A percentile compares a stretch with the other conserved stretches of the same genome.
Conservation (phyloP, 306 rosid species). For the Ormosia semicastrata region DNA sequence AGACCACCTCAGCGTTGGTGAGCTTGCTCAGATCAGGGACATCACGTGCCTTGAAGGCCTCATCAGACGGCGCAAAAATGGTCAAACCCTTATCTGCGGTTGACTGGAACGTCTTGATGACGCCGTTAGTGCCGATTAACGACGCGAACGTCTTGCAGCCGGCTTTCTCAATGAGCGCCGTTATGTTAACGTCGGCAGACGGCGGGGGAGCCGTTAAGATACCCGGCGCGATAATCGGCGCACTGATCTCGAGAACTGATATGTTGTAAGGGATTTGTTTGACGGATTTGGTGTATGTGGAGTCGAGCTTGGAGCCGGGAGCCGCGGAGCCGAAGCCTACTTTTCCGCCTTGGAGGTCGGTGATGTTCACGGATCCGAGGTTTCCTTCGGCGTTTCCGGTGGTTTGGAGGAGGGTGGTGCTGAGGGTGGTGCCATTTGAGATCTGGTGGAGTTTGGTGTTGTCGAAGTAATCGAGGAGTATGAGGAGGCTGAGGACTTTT, state of each 20-base stretch:
- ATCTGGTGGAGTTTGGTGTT: constrained; percentile 70
- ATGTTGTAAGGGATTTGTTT: constrained; percentile 80
- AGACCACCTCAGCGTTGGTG: constrained; percentile 72
- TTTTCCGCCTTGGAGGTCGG: constrained; percentile 81
- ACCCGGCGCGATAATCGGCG: constrained; percentile 77
- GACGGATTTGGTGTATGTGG: constrained; percentile 73
- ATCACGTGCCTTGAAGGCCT: constrained; percentile 74
- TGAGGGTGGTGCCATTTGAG: constrained; percentile 69
- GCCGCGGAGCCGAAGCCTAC: constrained; percentile 89
- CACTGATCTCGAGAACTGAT: constrained; percentile 72
- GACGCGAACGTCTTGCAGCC: constrained; percentile 75
- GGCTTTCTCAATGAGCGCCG: constrained; percentile 73
- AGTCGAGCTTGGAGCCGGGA: constrained; percentile 86
- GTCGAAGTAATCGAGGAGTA: constrained; percentile 88
- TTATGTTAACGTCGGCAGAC: constrained; percentile 59
- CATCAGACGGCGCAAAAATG: constrained; percentile 81
- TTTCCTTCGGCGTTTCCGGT: constrained; percentile 78
- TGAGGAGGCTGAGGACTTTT: constrained; percentile 66
- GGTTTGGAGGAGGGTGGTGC: constrained; percentile 89
- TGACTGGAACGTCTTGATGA: constrained; percentile 62
- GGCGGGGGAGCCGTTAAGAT: constrained; percentile 84
- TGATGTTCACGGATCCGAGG: constrained; percentile 84
- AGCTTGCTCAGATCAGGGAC: constrained; percentile 85
- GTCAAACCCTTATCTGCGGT: constrained; percentile 71
- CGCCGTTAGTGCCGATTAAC: constrained; percentile 53